phyloP scores from a whole-genome alignment of 306 rosid species.

The Pterocarpus macrocarpus region DNA sequence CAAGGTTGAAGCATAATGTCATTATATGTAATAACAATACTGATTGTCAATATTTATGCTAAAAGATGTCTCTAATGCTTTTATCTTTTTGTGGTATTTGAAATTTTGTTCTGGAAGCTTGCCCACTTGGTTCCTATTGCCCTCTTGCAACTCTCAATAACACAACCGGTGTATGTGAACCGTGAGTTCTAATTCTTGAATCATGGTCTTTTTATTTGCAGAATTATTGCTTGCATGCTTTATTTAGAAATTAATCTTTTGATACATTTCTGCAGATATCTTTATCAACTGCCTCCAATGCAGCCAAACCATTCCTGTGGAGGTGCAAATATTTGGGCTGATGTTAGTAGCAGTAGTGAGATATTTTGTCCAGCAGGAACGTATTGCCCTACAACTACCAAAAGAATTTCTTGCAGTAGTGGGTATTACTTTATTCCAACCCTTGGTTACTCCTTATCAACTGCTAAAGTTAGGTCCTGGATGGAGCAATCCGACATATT shows the following conservation, averaged over 20 bases:
- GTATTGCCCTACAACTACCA: slow-evolving; percentile 70
- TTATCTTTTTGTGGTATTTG: slow-evolving; percentile 42
- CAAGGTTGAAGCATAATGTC: slow-evolving; percentile 15
- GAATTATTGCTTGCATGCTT: neutral
- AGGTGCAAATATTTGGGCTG: slow-evolving; percentile 89
- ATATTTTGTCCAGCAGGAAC: slow-evolving; percentile 80
- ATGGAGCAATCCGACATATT: too few relatives aligned
- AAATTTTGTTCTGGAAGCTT: slow-evolving; percentile 63
- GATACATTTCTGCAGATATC: slow-evolving; percentile 61
- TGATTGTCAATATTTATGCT: slow-evolving; percentile 11
- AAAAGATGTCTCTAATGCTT: slow-evolving; percentile 34
- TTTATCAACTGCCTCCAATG: slow-evolving; percentile 74
- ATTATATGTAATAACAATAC: neutral
- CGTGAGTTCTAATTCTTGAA: slow-evolving; percentile 65
- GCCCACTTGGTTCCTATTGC: slow-evolving; percentile 86
- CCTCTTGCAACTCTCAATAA: slow-evolving; percentile 70
- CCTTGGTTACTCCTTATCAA: slow-evolving; percentile 30
- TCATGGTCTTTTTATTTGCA: neutral
- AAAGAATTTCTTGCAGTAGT: slow-evolving; percentile 60
- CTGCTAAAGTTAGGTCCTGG: neutral
- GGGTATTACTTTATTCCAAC: slow-evolving; percentile 65
- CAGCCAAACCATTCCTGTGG: slow-evolving; percentile 82
- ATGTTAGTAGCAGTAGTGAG: slow-evolving; percentile 64
- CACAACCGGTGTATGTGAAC: slow-evolving; percentile 76
- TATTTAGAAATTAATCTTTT: neutral